Base-by-base conservation (phyloP, 2,329 filamentous ascomycete species). In the Colletotrichum sp. region DNA sequence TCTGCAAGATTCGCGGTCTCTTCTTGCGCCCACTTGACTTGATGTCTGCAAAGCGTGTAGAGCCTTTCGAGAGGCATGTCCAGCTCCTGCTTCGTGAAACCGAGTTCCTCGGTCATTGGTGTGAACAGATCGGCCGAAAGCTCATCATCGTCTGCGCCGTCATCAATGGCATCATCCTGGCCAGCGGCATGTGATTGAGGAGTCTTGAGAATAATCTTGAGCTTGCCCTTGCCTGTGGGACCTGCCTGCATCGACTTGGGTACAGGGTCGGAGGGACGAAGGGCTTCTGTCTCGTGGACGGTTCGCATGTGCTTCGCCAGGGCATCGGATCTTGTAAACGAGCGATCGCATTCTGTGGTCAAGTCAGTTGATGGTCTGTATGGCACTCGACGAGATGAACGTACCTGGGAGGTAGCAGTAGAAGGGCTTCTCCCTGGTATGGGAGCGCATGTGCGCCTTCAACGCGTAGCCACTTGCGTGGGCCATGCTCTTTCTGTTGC, bases 281-380 rank as follows among this genome's bases (percentile, higher is more conserved):
- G 89, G 18, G 95, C 95, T 86, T 99, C 97, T 5, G 96, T 98
- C 84, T 99, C 97, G 87, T 99, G 97, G 49, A 99, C 96, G 18
- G 97, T 99, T 80, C 97, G 94, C 95, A 99, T 99, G 84, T 99
- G 97, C 85, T 99, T 99, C 3, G 96, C 96, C 0, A 99, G 90
- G 15, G 97, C 97, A 82, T 99, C 97, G 28, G 96, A 98, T 79
- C 97, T 91, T 4, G 97, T 99, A 81, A 99, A 99, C 36, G 96
- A 96, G 77, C 96, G 94, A 84, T 99, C 97, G 86, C 97, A 99
- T 90, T 99, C 97, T 98, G 80, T 55, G 63, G 8, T 16, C 28
- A 9, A 34, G 81, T 81, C 76, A 83, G 79, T 66, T n/a, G 12
- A 4, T 34, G 44, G 21, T 30, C n/a, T n/a, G 12, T 9, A 18